Evolutionary conservation across 2,329 filamentous ascomycete species (phyloP), one percentile per base, ranked within the genome.

Genomic region (Orbilia javanica): DNA sequence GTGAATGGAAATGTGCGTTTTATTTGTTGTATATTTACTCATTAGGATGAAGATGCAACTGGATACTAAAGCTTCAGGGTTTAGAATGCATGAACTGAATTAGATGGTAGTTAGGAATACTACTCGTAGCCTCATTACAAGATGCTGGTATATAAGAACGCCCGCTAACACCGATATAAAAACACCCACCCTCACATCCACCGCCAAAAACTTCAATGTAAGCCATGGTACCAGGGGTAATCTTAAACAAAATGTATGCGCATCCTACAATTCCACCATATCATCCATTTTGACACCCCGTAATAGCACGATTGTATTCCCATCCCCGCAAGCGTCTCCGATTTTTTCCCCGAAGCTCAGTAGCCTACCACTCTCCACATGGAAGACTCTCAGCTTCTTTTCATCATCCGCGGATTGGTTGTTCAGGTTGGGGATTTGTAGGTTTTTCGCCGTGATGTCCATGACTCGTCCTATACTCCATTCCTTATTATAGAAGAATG

Each of bases 301-400:
- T 66, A 99, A 82, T 82, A 99, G 83, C 25, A 98, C 94, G 80
- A 99, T 89, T 10, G 94, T 97, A 83, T 99, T 95, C 0, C 96
- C 96, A 80, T 89, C 94, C 80, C 89, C 89, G 74, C 96, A 86
- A 29, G 87, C 87, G 65, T 87, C 87, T 3, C 93, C 94, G 69
- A 97, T 87, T 86, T 95, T 94, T 84, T 97, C 94, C 25, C 88
- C 90, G 82, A 96, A 99, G 77, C 96, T 94, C 79, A 99, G 84
- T 79, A 99, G 84, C 73, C 93, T 87, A 0, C 96, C 96, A 0
- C 92, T 93, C 83, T 99, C 94, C 0, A 99, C 93, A 83, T 98
- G 94, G 82, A 97, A 99, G 0, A 99, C 90, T 7, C 96, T 86
- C 80, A 99, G 84, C 84, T 92, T 92, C 75, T 94, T 91, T 83